Base-by-base conservation (phyloP, 345 rosid species). In the Abelmoschus esculentus region DNA sequence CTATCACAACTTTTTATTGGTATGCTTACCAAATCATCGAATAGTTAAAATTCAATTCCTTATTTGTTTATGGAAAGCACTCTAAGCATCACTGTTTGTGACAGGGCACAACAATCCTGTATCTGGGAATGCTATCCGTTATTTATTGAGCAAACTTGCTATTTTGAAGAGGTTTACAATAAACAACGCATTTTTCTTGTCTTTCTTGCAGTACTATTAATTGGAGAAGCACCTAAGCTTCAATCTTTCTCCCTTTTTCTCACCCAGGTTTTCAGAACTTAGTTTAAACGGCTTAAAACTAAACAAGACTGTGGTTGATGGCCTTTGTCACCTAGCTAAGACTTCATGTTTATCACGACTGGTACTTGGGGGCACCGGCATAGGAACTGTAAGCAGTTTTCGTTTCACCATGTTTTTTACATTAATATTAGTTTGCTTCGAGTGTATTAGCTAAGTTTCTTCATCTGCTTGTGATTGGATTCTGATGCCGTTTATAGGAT, bases 1-100 rank as follows among this genome's bases (percentile, higher is more conserved):
- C 84, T 92, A 76, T 77, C 92, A 57, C 92, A 90, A 74, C 93
- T 95, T 70, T 86, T 65, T 54, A 85, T 90, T 77, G 98, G 98
- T 87, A 82, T 61, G 69, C 69, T 70, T 72, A 63, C 11, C 66
- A 40, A 54, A 67, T 50, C 52, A 56, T 59, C 67, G 29, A 49
- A 49, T 60, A 58, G 53, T 58, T 15, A 67, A 67, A 6, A 49
- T 15, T 52, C 6, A 63, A 3, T 71, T 63, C 10, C 38, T 70
- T 68, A 29, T 60, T 56, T 66, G 32, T 57, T 69, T 55, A 40
- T 63, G 67, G 61, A 70, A 58, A 36, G 15, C 28, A 75, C 22
- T 34, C 36, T 50, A 34, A 11, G 36, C 44, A 66, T 65, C 26
- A 19, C 59, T 65, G 55, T 44, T 64, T 63, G 42, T 55, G 73